These are phyloP conservation scores for Astrephomene gubernaculifera DNA, from an alignment of 139 green algal species.

Conservation along the genomic window DNA sequence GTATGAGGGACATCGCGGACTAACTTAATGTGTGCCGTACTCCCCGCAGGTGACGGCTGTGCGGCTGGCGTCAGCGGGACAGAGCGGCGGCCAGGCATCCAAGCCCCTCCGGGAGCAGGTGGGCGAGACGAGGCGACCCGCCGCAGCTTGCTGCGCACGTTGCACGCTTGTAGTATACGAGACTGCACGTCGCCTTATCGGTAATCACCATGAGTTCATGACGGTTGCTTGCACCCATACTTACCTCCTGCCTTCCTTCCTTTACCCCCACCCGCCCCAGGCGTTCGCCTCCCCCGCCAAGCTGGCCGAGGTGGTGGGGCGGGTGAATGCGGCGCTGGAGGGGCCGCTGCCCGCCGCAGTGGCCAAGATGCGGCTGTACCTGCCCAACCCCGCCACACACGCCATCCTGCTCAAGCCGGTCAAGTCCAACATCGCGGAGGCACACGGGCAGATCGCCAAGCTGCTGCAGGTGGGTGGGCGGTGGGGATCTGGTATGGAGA, in stretches of 20 bases:
- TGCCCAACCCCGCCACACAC: slow-evolving; percentile 82
- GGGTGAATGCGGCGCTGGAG: slow-evolving; percentile 82
- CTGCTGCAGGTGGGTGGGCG: slow-evolving; percentile 77
- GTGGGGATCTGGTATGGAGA: too few species aligned
- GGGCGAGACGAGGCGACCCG: too few species aligned
- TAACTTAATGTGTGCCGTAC: too few species aligned
- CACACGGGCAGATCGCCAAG: slow-evolving; percentile 88
- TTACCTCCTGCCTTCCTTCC: not conserved
- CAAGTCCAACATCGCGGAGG: slow-evolving; percentile 94
- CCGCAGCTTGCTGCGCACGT: too few species aligned
- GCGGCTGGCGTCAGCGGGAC: slow-evolving; percentile 55
- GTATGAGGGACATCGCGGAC: too few species aligned
- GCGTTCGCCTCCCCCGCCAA: slow-evolving; percentile 91
- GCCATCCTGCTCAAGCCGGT: slow-evolving; percentile 92
- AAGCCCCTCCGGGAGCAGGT: slow-evolving; percentile 81
- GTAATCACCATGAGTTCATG: too few species aligned
- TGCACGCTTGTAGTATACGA: too few species aligned
- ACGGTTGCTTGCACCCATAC: not conserved
- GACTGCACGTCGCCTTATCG: too few species aligned
- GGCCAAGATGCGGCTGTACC: slow-evolving; percentile 86
- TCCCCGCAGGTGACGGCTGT: slow-evolving; percentile 72
- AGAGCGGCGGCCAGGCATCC: slow-evolving; percentile 39
- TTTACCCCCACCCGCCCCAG: slow-evolving; percentile 57
- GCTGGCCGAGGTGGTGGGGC: slow-evolving; percentile 82
- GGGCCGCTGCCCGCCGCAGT: slow-evolving; percentile 73